Conservation (phyloP, 768 basidiomycete genomes). For the Trametes coccinea region DNA sequence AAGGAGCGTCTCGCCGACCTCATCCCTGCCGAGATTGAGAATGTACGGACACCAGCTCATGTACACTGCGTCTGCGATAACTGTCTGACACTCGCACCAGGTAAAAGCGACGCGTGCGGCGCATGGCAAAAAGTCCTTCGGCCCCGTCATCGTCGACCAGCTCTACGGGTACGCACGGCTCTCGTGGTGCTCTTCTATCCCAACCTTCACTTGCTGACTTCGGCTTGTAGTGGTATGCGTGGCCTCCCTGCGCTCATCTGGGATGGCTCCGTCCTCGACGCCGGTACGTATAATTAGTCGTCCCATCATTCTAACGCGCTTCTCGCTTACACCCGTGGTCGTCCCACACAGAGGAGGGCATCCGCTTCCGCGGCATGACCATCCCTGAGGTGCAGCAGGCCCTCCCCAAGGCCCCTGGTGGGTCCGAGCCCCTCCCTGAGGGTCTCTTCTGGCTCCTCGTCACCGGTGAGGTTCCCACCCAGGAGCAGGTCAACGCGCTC, state of each 20-base stretch:
- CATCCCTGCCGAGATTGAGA: slow-evolving; percentile 84
- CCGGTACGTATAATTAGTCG: slow-evolving; percentile 51
- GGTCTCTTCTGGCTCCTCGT: slow-evolving; percentile 94
- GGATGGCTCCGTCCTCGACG: slow-evolving; percentile 97
- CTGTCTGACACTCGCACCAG: slow-evolving; percentile 37
- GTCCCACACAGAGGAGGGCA: slow-evolving; percentile 76
- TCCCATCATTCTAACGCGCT: background rate
- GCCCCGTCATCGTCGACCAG: slow-evolving; percentile 88
- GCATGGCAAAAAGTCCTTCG: slow-evolving; percentile 92
- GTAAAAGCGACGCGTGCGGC: slow-evolving; percentile 81
- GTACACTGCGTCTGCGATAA: background rate
- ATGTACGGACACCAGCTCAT: slow-evolving; percentile 41
- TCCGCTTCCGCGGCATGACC: slow-evolving; percentile 96
- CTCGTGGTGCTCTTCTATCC: slow-evolving; percentile 2
- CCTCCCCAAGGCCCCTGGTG: slow-evolving; percentile 87
- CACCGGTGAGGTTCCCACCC: slow-evolving; percentile 92
- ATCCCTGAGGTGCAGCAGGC: slow-evolving; percentile 86
- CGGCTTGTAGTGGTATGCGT: slow-evolving; percentile 69
- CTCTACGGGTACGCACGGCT: slow-evolving; percentile 68
- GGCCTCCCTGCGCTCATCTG: slow-evolving; percentile 93
- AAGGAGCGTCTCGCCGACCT: slow-evolving; percentile 93
- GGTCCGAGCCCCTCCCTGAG: slow-evolving; percentile 90
- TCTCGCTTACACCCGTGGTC: slow-evolving; percentile 14
- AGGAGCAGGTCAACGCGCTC: slow-evolving; percentile 82
- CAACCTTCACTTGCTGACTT: slow-evolving; percentile 6